phyloP scores from a whole-genome alignment of 1,284 basidiomycete genomes.

The Tilletia walkeri region DNA sequence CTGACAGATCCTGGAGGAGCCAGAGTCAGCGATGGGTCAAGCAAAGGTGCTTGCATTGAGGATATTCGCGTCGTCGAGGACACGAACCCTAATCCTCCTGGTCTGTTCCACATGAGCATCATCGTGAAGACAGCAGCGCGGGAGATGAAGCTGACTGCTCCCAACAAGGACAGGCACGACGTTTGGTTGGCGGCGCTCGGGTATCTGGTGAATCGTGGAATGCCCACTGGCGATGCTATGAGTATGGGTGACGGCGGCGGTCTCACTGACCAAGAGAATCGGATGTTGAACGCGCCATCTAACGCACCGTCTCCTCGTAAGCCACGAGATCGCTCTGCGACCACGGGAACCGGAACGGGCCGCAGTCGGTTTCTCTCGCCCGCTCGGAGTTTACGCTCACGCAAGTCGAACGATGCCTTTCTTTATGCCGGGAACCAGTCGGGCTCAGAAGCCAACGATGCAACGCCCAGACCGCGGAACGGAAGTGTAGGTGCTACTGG shows the following conservation, averaged over 20 bases:
- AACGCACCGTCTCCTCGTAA: neutral
- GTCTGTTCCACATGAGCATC: slow-evolving; percentile 86
- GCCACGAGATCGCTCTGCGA: slow-evolving; percentile 1
- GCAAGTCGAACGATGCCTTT: slow-evolving; percentile 14
- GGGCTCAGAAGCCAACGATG: neutral
- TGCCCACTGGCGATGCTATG: slow-evolving; percentile 32
- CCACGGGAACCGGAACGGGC: neutral
- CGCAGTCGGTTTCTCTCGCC: slow-evolving; percentile 15
- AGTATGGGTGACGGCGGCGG: slow-evolving; percentile 32
- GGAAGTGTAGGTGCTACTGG: slow-evolving; percentile 17
- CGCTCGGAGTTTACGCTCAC: slow-evolving; percentile 8
- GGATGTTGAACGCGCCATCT: neutral
- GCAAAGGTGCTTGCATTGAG: slow-evolving; percentile 98
- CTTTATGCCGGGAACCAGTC: neutral
- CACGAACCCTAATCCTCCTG: slow-evolving; percentile 86
- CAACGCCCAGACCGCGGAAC: slow-evolving; percentile 11
- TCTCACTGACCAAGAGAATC: slow-evolving; percentile 9
- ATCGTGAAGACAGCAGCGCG: slow-evolving; percentile 86
- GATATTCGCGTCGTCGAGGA: slow-evolving; percentile 85
- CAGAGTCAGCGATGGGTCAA: slow-evolving; percentile 81
- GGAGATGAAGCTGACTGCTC: slow-evolving; percentile 96
- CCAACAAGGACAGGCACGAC: slow-evolving; percentile 88
- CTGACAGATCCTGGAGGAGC: slow-evolving; percentile 85
- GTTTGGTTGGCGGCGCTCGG: slow-evolving; percentile 75
- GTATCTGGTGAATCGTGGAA: slow-evolving; percentile 38